Conservation (phyloP, 106 monocot genomes). For the Agapanthus africanus region DNA sequence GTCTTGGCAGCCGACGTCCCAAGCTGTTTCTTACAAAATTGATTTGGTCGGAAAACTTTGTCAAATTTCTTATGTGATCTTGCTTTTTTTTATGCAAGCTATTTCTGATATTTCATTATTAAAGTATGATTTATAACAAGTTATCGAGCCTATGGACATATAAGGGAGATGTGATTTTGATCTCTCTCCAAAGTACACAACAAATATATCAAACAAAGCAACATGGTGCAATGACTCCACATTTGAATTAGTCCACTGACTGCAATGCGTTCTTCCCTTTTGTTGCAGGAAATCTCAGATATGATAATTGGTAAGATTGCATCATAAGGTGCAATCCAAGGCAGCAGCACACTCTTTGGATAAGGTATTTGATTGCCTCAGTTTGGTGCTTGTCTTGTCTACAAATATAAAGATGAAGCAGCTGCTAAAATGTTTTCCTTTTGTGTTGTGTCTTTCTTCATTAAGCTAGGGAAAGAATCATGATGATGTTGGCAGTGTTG, state of each 20-base stretch:
- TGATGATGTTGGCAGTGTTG: not conserved
- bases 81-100: too few relatives aligned
- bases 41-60: too few relatives aligned
- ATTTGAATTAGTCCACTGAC: not conserved
- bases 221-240: not conserved
- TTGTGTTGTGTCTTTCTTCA: not conserved
- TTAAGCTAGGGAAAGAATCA: not conserved
- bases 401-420: not conserved
- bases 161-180: too few relatives aligned
- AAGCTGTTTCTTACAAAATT: too few relatives aligned
- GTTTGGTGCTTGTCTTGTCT: conserved; percentile 4
- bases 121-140: not conserved
- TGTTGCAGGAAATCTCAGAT: not conserved
- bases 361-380: not conserved
- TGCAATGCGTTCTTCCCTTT: not conserved
- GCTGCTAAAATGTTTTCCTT: not conserved
- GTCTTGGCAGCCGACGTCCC: too few relatives aligned
- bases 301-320: not conserved
- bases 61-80: too few relatives aligned
- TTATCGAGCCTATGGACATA: too few relatives aligned
- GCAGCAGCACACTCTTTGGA: not conserved
- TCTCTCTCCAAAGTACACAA: not conserved
- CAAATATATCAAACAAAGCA: not conserved
- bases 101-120: too few relatives aligned
- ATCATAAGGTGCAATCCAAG: not conserved